Conservation (phyloP, 768 basidiomycete genomes). For the Pholiota molesta region DNA sequence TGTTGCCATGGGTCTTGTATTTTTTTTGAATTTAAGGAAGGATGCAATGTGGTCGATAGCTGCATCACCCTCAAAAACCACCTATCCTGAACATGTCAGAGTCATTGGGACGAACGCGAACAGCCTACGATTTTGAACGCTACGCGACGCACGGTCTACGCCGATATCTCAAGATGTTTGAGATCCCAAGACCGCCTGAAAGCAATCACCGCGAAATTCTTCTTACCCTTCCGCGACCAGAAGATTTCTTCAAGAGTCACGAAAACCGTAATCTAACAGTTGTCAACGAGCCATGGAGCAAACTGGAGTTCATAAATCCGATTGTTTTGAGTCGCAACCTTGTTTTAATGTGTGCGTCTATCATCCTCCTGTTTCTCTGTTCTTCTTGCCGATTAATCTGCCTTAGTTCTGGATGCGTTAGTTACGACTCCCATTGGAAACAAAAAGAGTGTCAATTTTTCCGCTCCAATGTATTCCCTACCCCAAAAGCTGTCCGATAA, state of each 20-base stretch:
- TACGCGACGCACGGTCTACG: constrained; percentile 47
- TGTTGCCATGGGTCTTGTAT: constrained; percentile 5
- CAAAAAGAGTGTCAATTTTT: not conserved
- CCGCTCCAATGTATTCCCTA: constrained; percentile 5
- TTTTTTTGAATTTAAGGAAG: not conserved
- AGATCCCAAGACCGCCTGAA: constrained; percentile 40
- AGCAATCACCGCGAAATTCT: constrained; percentile 30
- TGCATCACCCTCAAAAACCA: too few relatives aligned
- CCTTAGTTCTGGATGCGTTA: constrained; percentile 10
- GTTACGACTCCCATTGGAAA: not conserved
- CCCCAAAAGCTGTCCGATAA: constrained; percentile 6
- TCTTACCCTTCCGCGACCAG: constrained; percentile 31
- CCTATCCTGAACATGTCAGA: constrained; percentile 10
- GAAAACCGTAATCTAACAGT: constrained; percentile 41
- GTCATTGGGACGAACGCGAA: constrained; percentile 16
- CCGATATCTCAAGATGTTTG: constrained; percentile 48
- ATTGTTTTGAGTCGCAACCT: constrained; percentile 27
- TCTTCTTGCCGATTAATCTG: not conserved
- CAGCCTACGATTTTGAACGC: constrained; percentile 25
- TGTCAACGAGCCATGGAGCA: constrained; percentile 51
- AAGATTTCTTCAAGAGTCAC: constrained; percentile 41
- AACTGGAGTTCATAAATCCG: constrained; percentile 49
- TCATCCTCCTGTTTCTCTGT: not conserved
- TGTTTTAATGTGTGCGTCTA: constrained; percentile 6
- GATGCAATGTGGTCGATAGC: not conserved